These are phyloP conservation scores for Clarireedia hainanense DNA, from an alignment of 2,329 filamentous ascomycete genomes.

Conservation along the genomic window DNA sequence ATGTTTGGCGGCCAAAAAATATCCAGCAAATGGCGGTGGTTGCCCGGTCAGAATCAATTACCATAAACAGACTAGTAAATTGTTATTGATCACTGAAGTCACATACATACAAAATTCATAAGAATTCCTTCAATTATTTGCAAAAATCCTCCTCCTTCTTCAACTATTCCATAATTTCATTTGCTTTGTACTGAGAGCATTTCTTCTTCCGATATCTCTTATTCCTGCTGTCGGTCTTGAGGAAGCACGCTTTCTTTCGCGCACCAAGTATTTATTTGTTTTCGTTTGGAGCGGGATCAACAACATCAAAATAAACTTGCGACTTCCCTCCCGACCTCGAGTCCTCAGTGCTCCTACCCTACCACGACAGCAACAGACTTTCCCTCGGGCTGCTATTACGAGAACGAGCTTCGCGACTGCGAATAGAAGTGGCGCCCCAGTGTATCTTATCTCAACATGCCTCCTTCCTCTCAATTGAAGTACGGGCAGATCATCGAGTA, in stretches of 20 bases:
- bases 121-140: background rate
- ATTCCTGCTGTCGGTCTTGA: background rate
- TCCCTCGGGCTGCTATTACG: background rate
- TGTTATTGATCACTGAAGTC: slow-evolving; percentile 1
- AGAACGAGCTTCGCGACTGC: slow-evolving; percentile 1
- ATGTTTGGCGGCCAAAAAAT: background rate
- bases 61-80: slow-evolving; percentile 9
- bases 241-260: too few species aligned
- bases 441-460: slow-evolving; percentile 29
- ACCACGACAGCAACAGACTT: background rate
- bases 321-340: background rate
- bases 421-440: background rate
- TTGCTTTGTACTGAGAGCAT: too few species aligned
- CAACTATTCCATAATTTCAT: too few species aligned
- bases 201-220: background rate
- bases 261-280: background rate
- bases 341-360: background rate
- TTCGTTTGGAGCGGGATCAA: background rate
- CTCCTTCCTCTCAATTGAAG: slow-evolving; percentile 39
- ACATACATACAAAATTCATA: slow-evolving; percentile 6
- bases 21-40: background rate
- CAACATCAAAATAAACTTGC: background rate
- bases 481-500: slow-evolving; percentile 92
- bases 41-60: slow-evolving; percentile 7
- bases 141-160: background rate